Evolutionary conservation across 257 asterid species (phyloP).

Genomic region (Plectranthus barbatus): DNA sequence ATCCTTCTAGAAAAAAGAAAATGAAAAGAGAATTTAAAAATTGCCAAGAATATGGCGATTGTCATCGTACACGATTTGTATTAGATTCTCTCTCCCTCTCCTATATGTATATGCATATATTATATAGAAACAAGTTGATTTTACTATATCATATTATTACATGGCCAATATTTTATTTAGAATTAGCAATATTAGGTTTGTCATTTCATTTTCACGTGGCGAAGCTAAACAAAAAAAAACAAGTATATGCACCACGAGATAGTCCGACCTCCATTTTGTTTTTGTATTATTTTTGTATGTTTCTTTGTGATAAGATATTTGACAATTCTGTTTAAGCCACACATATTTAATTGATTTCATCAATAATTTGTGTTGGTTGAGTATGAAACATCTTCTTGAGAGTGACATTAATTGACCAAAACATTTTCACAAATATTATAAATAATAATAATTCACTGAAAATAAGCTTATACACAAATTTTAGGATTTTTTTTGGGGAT

Average conservation of each 20-base stretch:
- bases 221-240: background rate
- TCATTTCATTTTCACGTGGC: slow-evolving; percentile 2
- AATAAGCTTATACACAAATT: too few relatives aligned
- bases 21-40: background rate
- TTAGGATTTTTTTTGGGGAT: too few relatives aligned
- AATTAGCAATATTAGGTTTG: background rate
- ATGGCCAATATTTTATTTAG: background rate
- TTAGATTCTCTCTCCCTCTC: background rate
- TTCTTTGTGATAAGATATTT: background rate
- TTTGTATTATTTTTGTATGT: background rate
- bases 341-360: background rate
- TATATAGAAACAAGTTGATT: slow-evolving; percentile 5
- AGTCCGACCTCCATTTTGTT: background rate
- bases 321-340: background rate
- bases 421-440: too few relatives aligned
- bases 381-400: background rate
- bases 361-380: background rate
- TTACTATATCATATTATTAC: background rate
- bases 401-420: background rate
- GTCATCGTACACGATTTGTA: slow-evolving; percentile 5
- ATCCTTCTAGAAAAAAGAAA: too few relatives aligned
- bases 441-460: too few relatives aligned
- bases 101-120: background rate
- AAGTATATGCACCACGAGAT: slow-evolving; percentile 1
- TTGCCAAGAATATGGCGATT: background rate